Conservation (phyloP, 768 basidiomycete genomes). For the Neoboletus subvelutipes region DNA sequence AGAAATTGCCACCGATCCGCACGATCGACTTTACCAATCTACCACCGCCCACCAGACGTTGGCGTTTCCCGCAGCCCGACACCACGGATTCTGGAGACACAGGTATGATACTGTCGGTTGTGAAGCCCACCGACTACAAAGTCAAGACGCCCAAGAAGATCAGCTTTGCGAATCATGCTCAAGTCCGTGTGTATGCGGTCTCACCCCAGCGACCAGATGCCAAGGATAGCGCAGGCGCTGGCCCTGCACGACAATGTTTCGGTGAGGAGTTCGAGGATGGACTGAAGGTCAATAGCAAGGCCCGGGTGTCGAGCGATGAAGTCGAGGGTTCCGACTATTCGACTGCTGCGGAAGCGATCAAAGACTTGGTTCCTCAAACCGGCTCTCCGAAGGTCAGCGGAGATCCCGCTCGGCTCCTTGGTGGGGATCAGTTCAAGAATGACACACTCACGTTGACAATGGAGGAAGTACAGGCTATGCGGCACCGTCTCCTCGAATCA, state of each 20-base stretch:
- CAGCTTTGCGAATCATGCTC: slow-evolving; percentile 25
- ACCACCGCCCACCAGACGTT: slow-evolving; percentile 11
- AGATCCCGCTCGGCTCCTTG: background rate
- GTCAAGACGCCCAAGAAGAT: slow-evolving; percentile 28
- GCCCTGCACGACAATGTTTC: background rate
- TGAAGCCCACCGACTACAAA: slow-evolving; percentile 8
- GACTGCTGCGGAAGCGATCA: background rate
- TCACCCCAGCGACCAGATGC: slow-evolving; percentile 10
- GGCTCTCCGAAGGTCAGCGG: background rate
- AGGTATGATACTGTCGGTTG: slow-evolving; percentile 2
- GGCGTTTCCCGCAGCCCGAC: slow-evolving; percentile 6
- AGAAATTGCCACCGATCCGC: slow-evolving; percentile 8
- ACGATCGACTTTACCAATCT: slow-evolving; percentile 32
- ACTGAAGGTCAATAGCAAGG: background rate
- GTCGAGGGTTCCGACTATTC: background rate
- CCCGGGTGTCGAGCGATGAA: background rate
- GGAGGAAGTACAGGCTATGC: slow-evolving; percentile 18
- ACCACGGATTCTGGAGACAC: background rate
- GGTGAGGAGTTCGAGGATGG: background rate
- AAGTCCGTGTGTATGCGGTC: slow-evolving; percentile 17
- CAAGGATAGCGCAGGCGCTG: background rate
- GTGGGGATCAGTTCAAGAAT: background rate
- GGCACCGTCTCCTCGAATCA: slow-evolving; percentile 12
- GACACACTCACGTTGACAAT: slow-evolving; percentile 18
- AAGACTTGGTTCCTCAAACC: background rate